Evolutionary conservation across 176 grass and related monocot genomes (phyloP).

Genomic region (Neostapfia colusana): DNA sequence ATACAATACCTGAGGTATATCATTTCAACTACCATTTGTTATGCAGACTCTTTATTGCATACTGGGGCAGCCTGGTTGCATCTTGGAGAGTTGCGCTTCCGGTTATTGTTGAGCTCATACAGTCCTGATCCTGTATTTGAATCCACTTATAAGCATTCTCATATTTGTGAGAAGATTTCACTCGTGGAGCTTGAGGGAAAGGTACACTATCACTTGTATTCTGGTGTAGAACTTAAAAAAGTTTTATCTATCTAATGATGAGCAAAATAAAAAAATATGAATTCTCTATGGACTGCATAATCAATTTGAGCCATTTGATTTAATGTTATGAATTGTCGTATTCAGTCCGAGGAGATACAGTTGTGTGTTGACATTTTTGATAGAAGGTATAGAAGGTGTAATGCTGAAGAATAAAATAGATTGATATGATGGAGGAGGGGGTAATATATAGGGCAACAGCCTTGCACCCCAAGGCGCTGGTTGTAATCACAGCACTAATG

Average conservation of each 20-base stretch:
- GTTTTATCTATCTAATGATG: background rate
- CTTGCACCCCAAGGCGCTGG: no score
- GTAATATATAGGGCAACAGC: no score
- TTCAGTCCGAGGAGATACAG: background rate
- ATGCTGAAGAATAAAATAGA: no score
- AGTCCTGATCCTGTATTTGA: conserved; percentile 70
- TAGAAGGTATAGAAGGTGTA: no score
- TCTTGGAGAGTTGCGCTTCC: conserved; percentile 78
- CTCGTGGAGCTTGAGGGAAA: conserved; percentile 64
- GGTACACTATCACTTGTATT: conserved; percentile 44
- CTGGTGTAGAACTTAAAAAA: conserved; percentile 13
- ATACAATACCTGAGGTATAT: background rate
- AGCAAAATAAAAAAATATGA: conserved; percentile 9
- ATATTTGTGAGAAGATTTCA: conserved; percentile 73
- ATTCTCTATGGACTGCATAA: background rate
- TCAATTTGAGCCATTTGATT: background rate
- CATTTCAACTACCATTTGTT: conserved; percentile 29
- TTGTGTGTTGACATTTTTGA: background rate
- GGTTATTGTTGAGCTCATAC: conserved; percentile 73
- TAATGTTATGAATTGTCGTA: background rate
- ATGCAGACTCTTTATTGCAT: conserved; percentile 72
- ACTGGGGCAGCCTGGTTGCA: conserved; percentile 84
- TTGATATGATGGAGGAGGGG: no score
- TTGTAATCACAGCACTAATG: no score
- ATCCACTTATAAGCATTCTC: conserved; percentile 67